Conservation (phyloP, 192 early-diverging fungal genomes). For the Podila verticillata region DNA sequence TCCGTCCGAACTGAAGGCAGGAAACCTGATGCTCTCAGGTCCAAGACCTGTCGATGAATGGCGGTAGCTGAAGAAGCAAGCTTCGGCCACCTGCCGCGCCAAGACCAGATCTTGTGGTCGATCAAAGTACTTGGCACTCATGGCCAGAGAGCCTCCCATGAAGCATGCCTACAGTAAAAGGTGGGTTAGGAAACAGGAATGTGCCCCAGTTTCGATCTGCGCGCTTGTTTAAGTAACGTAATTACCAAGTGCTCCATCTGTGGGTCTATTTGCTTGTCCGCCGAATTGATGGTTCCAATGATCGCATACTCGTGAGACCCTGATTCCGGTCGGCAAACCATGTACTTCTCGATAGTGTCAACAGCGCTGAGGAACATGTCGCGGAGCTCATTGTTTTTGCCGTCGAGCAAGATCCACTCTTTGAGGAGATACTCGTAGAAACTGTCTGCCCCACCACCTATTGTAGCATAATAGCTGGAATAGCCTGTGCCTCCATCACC, state of each 20-base stretch:
- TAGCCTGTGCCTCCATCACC: constrained; percentile 30
- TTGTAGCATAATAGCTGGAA: constrained; percentile 6
- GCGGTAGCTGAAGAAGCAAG: constrained; percentile 54
- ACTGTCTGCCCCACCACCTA: constrained; percentile 58
- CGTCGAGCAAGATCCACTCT: constrained; percentile 49
- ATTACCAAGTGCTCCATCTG: constrained; percentile 19
- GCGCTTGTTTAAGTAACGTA: not conserved
- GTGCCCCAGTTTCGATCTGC: too few relatives aligned
- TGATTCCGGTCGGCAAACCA: constrained; percentile 7
- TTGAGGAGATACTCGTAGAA: constrained; percentile 67
- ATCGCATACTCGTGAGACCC: constrained; percentile 1
- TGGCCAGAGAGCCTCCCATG: constrained; percentile 50
- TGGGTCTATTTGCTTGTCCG: not conserved
- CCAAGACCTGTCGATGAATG: constrained; percentile 55
- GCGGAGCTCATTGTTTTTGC: not conserved
- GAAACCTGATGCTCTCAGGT: constrained; percentile 52
- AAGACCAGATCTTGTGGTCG: constrained; percentile 19
- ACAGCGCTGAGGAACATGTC: constrained; percentile 2
- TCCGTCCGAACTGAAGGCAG: not conserved
- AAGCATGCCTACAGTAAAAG: constrained; percentile 51
- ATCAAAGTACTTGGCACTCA: constrained; percentile 43
- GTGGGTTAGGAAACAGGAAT: too few relatives aligned
- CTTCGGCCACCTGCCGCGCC: constrained; percentile 40
- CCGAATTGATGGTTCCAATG: not conserved
- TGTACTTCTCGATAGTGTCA: constrained; percentile 26